Conservation (phyloP, 2,329 filamentous ascomycete species). For the Aspergillus sp. region DNA sequence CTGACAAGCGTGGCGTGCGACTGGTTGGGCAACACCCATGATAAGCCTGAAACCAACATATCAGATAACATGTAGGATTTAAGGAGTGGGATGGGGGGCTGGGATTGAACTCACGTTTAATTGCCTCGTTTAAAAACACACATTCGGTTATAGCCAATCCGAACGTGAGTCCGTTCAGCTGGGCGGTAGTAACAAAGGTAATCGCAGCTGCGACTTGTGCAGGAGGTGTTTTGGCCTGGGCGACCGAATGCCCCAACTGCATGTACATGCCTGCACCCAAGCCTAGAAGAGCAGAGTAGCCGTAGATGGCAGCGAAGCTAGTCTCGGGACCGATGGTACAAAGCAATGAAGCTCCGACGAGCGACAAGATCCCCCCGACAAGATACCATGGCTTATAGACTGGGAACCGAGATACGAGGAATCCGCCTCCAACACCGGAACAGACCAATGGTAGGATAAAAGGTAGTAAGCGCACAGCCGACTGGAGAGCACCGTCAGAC, state of each 20-base stretch:
- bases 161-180: too few species aligned
- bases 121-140: too few species aligned
- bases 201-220: constrained; percentile 6
- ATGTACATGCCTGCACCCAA: constrained; percentile 13
- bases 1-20: too few species aligned
- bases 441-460: constrained; percentile 22
- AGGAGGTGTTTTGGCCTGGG: constrained; percentile 11
- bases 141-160: too few species aligned
- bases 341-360: constrained; percentile 11
- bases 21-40: too few species aligned
- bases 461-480: constrained; percentile 28
- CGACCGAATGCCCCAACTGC: constrained; percentile 13
- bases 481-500: constrained; percentile 30
- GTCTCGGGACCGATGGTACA: constrained; percentile 7
- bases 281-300: constrained; percentile 12
- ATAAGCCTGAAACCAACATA: too few species aligned
- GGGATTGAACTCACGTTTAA: too few species aligned
- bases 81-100: too few species aligned
- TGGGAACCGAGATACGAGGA: constrained; percentile 12
- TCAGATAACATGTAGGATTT: too few species aligned
- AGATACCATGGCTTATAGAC: constrained; percentile 23
- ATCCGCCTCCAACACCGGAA: constrained; percentile 14
- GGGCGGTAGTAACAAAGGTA: constrained; percentile 5
- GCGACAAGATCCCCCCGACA: constrained; percentile 10
- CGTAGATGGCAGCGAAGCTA: constrained; percentile 6